Evolutionary conservation across 2,329 filamentous ascomycete species (phyloP).

Genomic region (Fusarium coffeatum): DNA sequence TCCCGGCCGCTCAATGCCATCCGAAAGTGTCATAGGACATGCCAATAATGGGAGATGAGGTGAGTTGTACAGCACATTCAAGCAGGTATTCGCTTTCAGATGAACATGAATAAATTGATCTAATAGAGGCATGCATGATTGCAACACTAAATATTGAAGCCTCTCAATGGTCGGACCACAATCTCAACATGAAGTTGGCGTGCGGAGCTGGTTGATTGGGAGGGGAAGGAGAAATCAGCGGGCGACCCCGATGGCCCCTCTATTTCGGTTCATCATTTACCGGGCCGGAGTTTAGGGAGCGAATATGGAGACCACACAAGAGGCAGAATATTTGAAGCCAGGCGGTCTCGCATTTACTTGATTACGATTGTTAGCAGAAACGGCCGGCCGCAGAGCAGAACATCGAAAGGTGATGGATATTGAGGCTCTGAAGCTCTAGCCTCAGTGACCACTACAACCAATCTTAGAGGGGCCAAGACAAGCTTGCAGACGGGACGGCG

Average conservation of each 20-base stretch:
- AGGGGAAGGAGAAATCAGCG: slow-evolving; percentile 21
- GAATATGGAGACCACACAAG: slow-evolving; percentile 10
- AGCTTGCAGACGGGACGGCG: slow-evolving; percentile 1
- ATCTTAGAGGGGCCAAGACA: background rate
- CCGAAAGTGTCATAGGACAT: slow-evolving; percentile 20
- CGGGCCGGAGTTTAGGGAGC: slow-evolving; percentile 17
- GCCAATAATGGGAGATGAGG: background rate
- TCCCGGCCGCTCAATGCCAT: slow-evolving; percentile 8
- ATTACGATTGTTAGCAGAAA: background rate
- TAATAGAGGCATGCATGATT: background rate
- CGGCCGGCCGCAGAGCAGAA: slow-evolving; percentile 5
- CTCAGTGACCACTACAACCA: background rate
- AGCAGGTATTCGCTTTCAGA: background rate
- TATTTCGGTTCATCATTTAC: slow-evolving; percentile 33
- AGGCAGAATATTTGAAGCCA: slow-evolving; percentile 5
- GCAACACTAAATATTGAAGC: background rate
- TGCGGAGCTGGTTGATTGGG: slow-evolving; percentile 1
- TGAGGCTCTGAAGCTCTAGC: slow-evolving; percentile 15
- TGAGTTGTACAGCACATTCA: slow-evolving; percentile 3
- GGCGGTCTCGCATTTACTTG: background rate
- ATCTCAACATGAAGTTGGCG: background rate
- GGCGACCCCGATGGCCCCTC: slow-evolving; percentile 36
- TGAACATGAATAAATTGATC: background rate
- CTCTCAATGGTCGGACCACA: slow-evolving; percentile 2
- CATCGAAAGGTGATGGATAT: background rate